These are phyloP conservation scores for Sporothrix protearum DNA, from an alignment of 2,329 filamentous ascomycete genomes.

Conservation along the genomic window DNA sequence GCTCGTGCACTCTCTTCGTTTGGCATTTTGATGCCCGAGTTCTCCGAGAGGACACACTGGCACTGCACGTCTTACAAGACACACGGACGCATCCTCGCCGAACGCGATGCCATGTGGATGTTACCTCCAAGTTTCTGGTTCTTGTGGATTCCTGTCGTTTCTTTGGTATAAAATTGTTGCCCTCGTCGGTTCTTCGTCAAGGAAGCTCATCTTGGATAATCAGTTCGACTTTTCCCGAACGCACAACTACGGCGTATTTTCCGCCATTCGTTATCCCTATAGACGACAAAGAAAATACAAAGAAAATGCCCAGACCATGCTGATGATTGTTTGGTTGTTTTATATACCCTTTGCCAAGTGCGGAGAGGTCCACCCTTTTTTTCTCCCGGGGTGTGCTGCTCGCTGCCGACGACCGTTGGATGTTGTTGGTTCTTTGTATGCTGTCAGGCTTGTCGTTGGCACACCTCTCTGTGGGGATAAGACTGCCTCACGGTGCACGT, in stretches of 20 bases:
- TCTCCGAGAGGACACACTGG: neutral
- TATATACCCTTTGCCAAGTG: neutral
- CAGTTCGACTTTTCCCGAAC: neutral
- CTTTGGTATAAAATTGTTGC: no score
- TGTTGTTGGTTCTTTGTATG: neutral
- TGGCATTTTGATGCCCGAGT: neutral
- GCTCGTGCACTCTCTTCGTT: neutral
- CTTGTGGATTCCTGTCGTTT: neutral
- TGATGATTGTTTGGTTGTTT: neutral
- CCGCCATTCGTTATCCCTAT: neutral
- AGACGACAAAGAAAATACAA: neutral
- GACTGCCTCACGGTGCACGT: neutral
- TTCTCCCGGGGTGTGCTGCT: neutral
- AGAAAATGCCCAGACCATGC: neutral
- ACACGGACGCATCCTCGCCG: neutral
- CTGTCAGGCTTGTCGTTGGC: neutral
- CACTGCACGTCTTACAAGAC: neutral
- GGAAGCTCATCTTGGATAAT: no score
- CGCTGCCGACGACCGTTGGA: neutral
- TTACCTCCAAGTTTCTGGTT: neutral
- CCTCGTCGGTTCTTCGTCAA: neutral
- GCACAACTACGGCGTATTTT: neutral
- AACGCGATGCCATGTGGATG: slow-evolving; percentile 2
- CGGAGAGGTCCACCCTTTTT: neutral
- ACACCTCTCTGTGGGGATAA: neutral